These are phyloP conservation scores for Simplicillium aogashimaense DNA, from an alignment of 2,329 filamentous ascomycete genomes.

Conservation along the genomic window DNA sequence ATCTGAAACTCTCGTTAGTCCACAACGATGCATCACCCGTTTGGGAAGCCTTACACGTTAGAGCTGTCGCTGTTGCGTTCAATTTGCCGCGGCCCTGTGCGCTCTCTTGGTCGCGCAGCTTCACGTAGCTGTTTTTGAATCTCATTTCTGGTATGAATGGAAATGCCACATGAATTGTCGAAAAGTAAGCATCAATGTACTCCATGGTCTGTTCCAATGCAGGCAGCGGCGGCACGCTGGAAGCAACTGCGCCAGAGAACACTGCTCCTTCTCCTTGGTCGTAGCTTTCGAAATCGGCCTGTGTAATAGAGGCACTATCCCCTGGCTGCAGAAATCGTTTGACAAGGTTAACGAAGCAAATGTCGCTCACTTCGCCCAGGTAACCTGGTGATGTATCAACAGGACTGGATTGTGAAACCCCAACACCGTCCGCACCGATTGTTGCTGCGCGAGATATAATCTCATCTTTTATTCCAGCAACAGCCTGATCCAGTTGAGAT, in stretches of 20 bases:
- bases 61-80: background rate
- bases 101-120: no score
- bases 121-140: background rate
- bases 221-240: background rate
- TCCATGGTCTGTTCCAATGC: background rate
- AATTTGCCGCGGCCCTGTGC: no score
- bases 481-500: background rate
- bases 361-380: slow-evolving; percentile 26
- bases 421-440: background rate
- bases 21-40: background rate
- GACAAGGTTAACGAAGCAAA: slow-evolving; percentile 23
- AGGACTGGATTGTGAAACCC: slow-evolving; percentile 1
- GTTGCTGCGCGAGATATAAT: background rate
- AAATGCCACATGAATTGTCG: background rate
- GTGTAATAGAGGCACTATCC: background rate
- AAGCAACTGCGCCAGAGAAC: slow-evolving; percentile 3
- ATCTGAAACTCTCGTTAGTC: background rate
- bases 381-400: slow-evolving; percentile 11
- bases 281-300: slow-evolving; percentile 14
- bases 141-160: background rate
- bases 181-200: background rate
- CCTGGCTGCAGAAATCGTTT: slow-evolving; percentile 13
- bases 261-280: slow-evolving; percentile 10
- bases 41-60: background rate
- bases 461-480: background rate